Base-by-base conservation (phyloP, 495 filamentous ascomycete genomes). In the Penicillium pancosmium region DNA sequence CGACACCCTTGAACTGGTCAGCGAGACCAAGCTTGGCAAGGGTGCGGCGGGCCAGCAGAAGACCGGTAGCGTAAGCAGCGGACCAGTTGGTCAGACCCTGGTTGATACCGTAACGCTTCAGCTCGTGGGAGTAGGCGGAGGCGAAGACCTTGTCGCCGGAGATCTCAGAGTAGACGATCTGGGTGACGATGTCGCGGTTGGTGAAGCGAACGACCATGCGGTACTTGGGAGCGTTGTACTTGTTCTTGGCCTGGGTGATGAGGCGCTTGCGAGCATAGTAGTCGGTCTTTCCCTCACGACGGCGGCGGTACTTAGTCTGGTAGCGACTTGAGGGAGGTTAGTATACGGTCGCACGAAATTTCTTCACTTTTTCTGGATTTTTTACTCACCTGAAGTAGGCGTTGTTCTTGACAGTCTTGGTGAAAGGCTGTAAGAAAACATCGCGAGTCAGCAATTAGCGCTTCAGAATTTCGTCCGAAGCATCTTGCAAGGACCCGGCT, bases 191-290 rank as follows among this genome's bases (percentile, higher is more conserved):
- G 82, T 98, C 94, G 75, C 91, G 90, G 87, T 98, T 98, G 86
- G 95, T 97, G 91, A 99, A 99, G 78, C 94, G 93, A 74, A 99
- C 93, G 57, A 99, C 94, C 73, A 99, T 90, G 74, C 94, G 90
- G 88, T 99, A 97, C 85, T 99, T 99, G 77, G 94, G 93, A 50
- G 93, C 89, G 79, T 93, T 94, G 90, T 97, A 98, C 87, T 98
- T 98, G 91, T 98, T 98, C 92, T 98, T 99, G 80, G 94, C 94
- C 85, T 99, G 94, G 81, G 91, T 93, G 87, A 96, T 95, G 80
- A 99, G 84, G 72, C 94, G 90, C 88, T 97, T 97, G 82, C 94
- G 94, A 74, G 94, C 94, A 78, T 97, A 98, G 91, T 99, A 99
- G 77, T 99, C 94, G 81, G 94, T 99, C 90, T 98, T 99, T 77